Percentiles rank a stretch among this genome's conserved stretches.
Evolutionary conservation across 805 yeast species (phyloP).

Genomic region (Lipomyces kockii): DNA sequence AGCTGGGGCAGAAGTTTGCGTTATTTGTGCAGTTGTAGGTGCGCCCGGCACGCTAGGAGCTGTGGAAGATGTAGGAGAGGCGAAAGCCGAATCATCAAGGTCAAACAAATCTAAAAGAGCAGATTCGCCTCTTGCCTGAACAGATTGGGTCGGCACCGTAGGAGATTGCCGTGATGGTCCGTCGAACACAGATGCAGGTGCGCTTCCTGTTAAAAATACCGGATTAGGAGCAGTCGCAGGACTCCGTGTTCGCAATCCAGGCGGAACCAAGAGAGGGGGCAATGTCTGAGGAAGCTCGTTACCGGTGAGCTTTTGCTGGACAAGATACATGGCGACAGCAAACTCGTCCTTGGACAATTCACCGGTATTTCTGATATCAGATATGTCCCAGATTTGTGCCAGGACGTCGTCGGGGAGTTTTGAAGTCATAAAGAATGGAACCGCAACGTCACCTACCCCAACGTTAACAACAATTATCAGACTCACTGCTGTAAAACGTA

Average conservation of each 20-base stretch:
- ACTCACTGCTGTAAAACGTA: background rate
- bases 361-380: slow-evolving; percentile 88
- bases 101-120: slow-evolving; percentile 71
- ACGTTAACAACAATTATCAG: background rate
- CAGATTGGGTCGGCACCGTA: slow-evolving; percentile 42
- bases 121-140: slow-evolving; percentile 48
- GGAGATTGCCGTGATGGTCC: slow-evolving; percentile 34
- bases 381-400: slow-evolving; percentile 92
- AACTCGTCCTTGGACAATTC: slow-evolving; percentile 80
- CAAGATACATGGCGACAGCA: slow-evolving; percentile 90
- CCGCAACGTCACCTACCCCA: slow-evolving; percentile 73
- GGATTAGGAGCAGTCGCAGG: slow-evolving; percentile 27
- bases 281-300: slow-evolving; percentile 74
- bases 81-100: slow-evolving; percentile 52
- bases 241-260: slow-evolving; percentile 22
- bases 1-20: slow-evolving; percentile 21
- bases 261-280: slow-evolving; percentile 62
- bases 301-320: slow-evolving; percentile 83
- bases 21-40: slow-evolving; percentile 36
- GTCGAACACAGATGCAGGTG: slow-evolving; percentile 10
- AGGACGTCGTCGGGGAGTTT: slow-evolving; percentile 80
- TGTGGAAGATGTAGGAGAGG: slow-evolving; percentile 32
- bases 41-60: slow-evolving; percentile 2
- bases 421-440: slow-evolving; percentile 85
- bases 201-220: background rate